Evolutionary conservation across 2,329 filamentous ascomycete genomes (phyloP), one percentile per base, ranked within the genome.

Genomic region (Metarhizium rileyi): DNA sequence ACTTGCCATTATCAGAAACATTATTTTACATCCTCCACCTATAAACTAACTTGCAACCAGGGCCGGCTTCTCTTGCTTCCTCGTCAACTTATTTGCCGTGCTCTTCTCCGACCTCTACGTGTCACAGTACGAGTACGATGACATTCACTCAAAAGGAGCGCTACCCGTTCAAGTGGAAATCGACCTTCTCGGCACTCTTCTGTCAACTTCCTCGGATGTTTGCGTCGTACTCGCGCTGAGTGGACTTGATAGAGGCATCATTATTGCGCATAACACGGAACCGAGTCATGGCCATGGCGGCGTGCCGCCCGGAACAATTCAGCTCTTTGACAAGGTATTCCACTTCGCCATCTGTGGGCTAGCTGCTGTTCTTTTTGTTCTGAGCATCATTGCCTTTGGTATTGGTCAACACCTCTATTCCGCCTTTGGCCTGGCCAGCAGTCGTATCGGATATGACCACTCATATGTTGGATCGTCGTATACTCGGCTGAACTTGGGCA

Each of bases 201-300:
- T 51, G 35, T 26, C 54, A 18, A 48, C 49, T 3, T 28, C 48
- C 8, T 27, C 48, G 27, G 25, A 56, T 7, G 50, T 60, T 7
- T 43, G 61, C 23, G 22, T 57, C 16, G 55, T 62, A 38, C 36
- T 64, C 8, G 51, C 57, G n/a, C 53, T 64, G 6, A 48, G 61
- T 2, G 50, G 52, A 44, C 47, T 64, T 1, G 52, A 52, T 20
- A 53, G 44, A 1, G 61, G 57, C 8, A 57, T 59, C 35, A 44
- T 52, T 40, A 49, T 58, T 10, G 55, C 53, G 0, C 50, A 58
- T 3, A 42, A 42, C 20, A 42, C 38, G 0, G 38, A 23, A 25
- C 5, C 22, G 20, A 23, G 38, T 10, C 38, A 16, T 14, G 20
- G 38, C 22, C 9, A 25, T 42, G 38, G 22, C 18, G 26, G 5